phyloP scores from a whole-genome alignment of 2,329 filamentous ascomycete genomes.

The Talaromyces islandicus region DNA sequence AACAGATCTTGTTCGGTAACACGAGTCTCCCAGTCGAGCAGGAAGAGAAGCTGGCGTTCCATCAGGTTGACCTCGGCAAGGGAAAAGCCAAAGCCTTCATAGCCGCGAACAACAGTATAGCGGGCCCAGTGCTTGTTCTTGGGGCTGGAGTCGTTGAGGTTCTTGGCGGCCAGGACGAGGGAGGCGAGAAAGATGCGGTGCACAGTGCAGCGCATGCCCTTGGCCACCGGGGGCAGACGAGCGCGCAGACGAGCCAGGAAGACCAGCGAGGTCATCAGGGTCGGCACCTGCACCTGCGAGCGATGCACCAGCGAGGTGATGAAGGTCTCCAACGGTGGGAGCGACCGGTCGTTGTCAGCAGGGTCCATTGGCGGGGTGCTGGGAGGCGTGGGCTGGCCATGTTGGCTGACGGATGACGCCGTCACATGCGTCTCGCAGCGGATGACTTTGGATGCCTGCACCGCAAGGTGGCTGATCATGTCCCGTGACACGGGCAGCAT shows the following conservation, averaged over 20 bases:
- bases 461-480: slow-evolving; percentile 43
- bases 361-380: slow-evolving; percentile 51
- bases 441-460: slow-evolving; percentile 43
- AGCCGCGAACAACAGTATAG: slow-evolving; percentile 73
- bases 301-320: slow-evolving; percentile 85
- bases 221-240: slow-evolving; percentile 85
- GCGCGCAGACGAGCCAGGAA: slow-evolving; percentile 82
- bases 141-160: slow-evolving; percentile 94
- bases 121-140: slow-evolving; percentile 99
- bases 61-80: slow-evolving; percentile 96
- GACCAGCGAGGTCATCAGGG: slow-evolving; percentile 92
- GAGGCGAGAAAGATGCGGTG: slow-evolving; percentile 90
- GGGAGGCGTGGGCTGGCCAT: slow-evolving; percentile 54
- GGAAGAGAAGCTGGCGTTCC: slow-evolving; percentile 96
- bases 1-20: slow-evolving; percentile 83
- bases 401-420: slow-evolving; percentile 31
- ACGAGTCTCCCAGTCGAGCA: slow-evolving; percentile 89
- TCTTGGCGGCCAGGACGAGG: slow-evolving; percentile 73
- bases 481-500: slow-evolving; percentile 41
- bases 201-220: slow-evolving; percentile 91
- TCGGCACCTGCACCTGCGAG: slow-evolving; percentile 95
- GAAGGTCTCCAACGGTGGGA: slow-evolving; percentile 84
- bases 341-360: slow-evolving; percentile 29
- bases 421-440: slow-evolving; percentile 48
- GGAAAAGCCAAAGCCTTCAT: slow-evolving; percentile 79